Base-by-base conservation (phyloP, 306 rosid species). In the Medicago arabica region DNA sequence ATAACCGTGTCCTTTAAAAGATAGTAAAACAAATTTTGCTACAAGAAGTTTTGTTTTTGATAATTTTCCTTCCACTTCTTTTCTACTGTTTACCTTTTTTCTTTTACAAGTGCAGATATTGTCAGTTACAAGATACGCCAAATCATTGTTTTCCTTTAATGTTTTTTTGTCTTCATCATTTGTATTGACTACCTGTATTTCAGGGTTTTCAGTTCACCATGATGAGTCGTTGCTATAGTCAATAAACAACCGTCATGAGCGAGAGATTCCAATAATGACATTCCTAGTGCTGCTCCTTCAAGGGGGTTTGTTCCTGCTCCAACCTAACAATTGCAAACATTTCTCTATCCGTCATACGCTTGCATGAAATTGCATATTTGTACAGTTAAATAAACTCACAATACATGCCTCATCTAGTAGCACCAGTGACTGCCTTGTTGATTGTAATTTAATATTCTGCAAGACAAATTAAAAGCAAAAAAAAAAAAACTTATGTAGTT, bases 241-340 rank as follows among this genome's bases (percentile, higher is more conserved):
- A 92, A 81, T 63, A 86, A 82, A 81, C 89, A 85, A 76, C 97
- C 93, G 67, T 75, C 86, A 72, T 90, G 80, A 59, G 97, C 92
- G 81, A 95, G 89, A 55, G 95, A 89, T 88, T 95, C 97, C 84
- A 95, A 80, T 31, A 95, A 60, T 28, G 98, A 86, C 96, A 92
- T 87, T 72, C 97, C 98, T 55, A 95, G 89, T 23, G 97, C 98
- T 43, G 98, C 97, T 87, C 98, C 97, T 87, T 92, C 98, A 55
- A 92, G 88, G 50, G 98, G 98, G 78, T 95, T 95, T 76, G 97
- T 95, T 80, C 98, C 98, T 67, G 97, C 93, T 66, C 97, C 98
- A 83, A 95, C 98, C 98, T 95, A 83, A 72, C 81, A 77, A 75
- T 82, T 46, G 72, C 69, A 83, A 70, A 70, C 79, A 58, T 18